Conservation (phyloP, 106 monocot genomes). For the Dendrobium officinale region DNA sequence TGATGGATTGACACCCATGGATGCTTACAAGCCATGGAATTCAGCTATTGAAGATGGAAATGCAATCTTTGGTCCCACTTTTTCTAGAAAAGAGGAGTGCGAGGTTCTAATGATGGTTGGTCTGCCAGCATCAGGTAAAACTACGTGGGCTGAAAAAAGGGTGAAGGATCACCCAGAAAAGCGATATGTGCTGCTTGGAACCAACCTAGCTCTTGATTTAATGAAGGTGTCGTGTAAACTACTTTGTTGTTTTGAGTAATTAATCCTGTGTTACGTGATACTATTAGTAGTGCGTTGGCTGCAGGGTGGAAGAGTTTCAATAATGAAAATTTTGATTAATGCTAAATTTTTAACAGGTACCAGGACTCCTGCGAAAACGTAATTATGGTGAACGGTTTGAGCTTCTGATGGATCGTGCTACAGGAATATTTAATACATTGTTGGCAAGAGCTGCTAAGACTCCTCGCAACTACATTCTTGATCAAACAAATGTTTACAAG, state of each 20-base stretch:
- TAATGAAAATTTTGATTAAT: neutral
- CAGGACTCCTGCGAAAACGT: conserved; percentile 49
- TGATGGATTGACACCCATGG: conserved; percentile 45
- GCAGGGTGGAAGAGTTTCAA: neutral
- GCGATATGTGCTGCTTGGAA: conserved; percentile 60
- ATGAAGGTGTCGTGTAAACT: conserved; percentile 49
- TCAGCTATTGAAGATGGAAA: conserved; percentile 48
- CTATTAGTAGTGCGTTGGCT: neutral
- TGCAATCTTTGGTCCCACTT: conserved; percentile 41
- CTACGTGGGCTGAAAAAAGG: conserved; percentile 78
- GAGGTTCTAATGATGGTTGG: conserved; percentile 80
- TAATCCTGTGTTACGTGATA: neutral
- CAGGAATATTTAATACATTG: conserved; percentile 62
- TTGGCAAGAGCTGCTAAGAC: conserved; percentile 48
- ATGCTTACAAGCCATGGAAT: conserved; percentile 59
- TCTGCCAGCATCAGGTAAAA: conserved; percentile 65
- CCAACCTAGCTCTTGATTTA: conserved; percentile 60
- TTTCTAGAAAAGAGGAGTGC: conserved; percentile 25
- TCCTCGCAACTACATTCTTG: conserved; percentile 61
- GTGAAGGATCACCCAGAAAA: conserved; percentile 55
- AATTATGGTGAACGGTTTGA: conserved; percentile 84
- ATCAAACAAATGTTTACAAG: conserved; percentile 80
- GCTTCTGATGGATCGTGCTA: conserved; percentile 56
- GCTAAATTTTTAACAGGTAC: conserved; percentile 35
- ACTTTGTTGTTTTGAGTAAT: neutral